Conservation (phyloP, 2,329 filamentous ascomycete species). For the Paracorniculantispora psalliotae region DNA sequence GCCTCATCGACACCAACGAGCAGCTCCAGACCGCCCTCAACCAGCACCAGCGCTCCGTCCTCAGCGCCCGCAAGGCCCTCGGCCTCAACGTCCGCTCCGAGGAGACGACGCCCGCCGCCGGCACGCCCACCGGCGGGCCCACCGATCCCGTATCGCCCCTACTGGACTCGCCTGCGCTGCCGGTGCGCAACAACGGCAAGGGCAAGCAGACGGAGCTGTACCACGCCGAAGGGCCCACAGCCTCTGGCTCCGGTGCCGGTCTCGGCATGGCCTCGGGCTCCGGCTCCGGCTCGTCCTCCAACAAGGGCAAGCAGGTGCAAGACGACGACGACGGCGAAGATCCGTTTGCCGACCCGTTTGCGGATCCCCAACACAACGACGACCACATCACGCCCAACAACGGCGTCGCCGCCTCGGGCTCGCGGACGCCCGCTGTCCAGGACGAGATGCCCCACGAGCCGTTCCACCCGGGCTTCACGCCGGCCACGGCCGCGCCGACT, state of each 20-base stretch:
- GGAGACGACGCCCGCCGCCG: constrained; percentile 22
- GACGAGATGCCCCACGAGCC: constrained; percentile 30
- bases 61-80: constrained; percentile 55
- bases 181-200: constrained; percentile 26
- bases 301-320: constrained; percentile 16
- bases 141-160: constrained; percentile 5
- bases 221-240: constrained; percentile 19
- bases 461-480: constrained; percentile 34
- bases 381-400: neutral
- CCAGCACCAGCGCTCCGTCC: constrained; percentile 75
- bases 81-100: constrained; percentile 32
- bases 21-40: constrained; percentile 77
- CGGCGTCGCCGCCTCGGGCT: neutral
- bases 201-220: constrained; percentile 26
- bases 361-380: constrained; percentile 23
- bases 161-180: constrained; percentile 13
- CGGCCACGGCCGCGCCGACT: constrained; percentile 4
- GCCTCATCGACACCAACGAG: constrained; percentile 90
- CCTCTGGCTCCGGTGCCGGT: constrained; percentile 23
- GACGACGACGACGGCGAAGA: constrained; percentile 20
- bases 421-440: neutral
- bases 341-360: constrained; percentile 31
- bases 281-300: constrained; percentile 15
- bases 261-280: constrained; percentile 18
- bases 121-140: neutral